Evolutionary conservation across 2,329 filamentous ascomycete species (phyloP).

Genomic region (Ophiostoma triangulosporum): DNA sequence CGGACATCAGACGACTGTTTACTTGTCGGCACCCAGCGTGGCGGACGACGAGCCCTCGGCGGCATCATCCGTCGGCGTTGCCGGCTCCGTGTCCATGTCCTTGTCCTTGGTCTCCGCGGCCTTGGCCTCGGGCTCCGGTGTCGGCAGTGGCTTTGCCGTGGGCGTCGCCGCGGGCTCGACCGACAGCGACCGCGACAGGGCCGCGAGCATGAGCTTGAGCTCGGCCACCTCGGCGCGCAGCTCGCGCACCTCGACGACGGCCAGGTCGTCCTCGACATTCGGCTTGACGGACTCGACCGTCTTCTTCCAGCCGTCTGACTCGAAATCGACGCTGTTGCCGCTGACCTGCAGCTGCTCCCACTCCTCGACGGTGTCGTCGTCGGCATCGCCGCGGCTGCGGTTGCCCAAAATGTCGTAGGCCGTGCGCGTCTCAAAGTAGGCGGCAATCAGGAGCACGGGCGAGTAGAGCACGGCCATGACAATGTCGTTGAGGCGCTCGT

Average conservation of each 20-base stretch:
- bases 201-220: constrained; percentile 34
- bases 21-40: neutral
- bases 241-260: constrained; percentile 54
- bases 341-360: constrained; percentile 74
- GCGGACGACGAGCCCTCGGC: neutral
- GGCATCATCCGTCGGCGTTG: neutral
- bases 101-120: neutral
- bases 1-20: too few relatives aligned
- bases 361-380: constrained; percentile 79
- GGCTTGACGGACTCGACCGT: constrained; percentile 62
- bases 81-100: neutral
- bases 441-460: constrained; percentile 67
- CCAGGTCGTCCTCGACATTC: constrained; percentile 67
- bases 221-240: constrained; percentile 45
- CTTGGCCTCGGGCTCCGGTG: neutral
- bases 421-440: constrained; percentile 52
- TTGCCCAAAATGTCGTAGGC: constrained; percentile 59
- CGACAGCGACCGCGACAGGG: constrained; percentile 5
- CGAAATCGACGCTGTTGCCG: constrained; percentile 68
- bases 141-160: neutral
- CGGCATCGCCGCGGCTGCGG: constrained; percentile 65
- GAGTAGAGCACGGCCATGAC: constrained; percentile 61
- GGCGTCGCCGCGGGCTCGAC: neutral
- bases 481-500: constrained; percentile 73
- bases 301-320: constrained; percentile 74